These are phyloP conservation scores for Schoenoplectus triqueter DNA, from an alignment of 202 grass and related monocot species.

Conservation along the genomic window DNA sequence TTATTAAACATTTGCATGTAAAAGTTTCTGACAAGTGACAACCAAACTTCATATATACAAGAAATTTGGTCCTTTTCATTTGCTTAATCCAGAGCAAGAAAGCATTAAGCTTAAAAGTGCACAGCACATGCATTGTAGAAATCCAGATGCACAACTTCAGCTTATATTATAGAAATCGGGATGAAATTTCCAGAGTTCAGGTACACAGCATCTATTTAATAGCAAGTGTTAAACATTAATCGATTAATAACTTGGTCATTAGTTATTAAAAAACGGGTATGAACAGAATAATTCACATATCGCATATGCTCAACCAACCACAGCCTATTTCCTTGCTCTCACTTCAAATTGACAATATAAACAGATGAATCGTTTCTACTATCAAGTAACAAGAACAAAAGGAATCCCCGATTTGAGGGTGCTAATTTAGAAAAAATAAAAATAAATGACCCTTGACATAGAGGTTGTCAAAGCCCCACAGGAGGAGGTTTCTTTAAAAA, in stretches of 20 bases:
- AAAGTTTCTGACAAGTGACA: not conserved
- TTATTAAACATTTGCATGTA: not conserved
- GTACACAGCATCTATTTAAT: conserved; percentile 7
- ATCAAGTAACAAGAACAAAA: not conserved
- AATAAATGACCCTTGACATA: not conserved
- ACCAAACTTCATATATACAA: not conserved
- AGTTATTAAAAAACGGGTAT: not conserved
- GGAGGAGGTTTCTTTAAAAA: not conserved
- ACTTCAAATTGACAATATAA: not conserved
- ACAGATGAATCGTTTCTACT: not conserved
- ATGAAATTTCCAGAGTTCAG: conserved; percentile 1
- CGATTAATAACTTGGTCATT: not conserved
- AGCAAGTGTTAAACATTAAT: not conserved
- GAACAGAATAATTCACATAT: conserved; percentile 11
- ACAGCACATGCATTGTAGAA: not conserved
- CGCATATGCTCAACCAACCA: not conserved
- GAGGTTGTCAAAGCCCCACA: not conserved
- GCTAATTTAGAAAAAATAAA: not conserved
- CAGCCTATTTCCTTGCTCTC: conserved; percentile 17
- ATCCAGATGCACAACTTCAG: not conserved
- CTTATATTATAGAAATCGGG: not conserved
- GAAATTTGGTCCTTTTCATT: not conserved
- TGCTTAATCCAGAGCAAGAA: not conserved
- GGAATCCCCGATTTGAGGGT: not conserved
- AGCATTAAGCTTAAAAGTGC: not conserved